Evolutionary conservation across 176 grass and related monocot genomes (phyloP).

Genomic region (Oryza punctata): DNA sequence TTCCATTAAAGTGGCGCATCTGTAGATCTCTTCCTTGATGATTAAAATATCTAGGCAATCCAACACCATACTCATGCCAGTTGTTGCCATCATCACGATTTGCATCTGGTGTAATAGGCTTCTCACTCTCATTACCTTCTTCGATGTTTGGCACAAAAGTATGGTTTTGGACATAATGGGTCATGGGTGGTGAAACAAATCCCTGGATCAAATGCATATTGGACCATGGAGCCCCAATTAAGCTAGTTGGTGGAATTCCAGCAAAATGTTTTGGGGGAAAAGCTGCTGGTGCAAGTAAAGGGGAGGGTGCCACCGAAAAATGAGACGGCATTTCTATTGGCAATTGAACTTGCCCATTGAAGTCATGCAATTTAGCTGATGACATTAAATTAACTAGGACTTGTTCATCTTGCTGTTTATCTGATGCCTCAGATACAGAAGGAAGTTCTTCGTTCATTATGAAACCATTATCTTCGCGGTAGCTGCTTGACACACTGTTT

Average conservation of each 20-base stretch:
- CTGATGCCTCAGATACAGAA: conserved; percentile 69
- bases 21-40: conserved; percentile 49
- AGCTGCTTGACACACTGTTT: conserved; percentile 72
- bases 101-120: conserved; percentile 38
- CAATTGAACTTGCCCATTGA: conserved; percentile 68
- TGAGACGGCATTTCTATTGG: conserved; percentile 61
- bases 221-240: conserved; percentile 59
- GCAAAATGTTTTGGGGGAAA: conserved; percentile 60
- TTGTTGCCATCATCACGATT: conserved; percentile 43
- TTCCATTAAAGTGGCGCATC: conserved; percentile 51
- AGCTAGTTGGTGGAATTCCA: conserved; percentile 58
- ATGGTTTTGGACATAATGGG: conserved; percentile 56
- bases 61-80: conserved; percentile 54
- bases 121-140: conserved; percentile 47
- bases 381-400: conserved; percentile 76
- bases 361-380: conserved; percentile 71
- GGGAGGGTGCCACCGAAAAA: conserved; percentile 52
- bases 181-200: conserved; percentile 53
- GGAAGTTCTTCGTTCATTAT: conserved; percentile 62
- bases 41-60: conserved; percentile 46
- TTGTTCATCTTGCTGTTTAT: conserved; percentile 73
- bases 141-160: conserved; percentile 51
- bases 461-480: conserved; percentile 64
- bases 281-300: conserved; percentile 51
- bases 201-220: conserved; percentile 69